Evolutionary conservation across 2,329 filamentous ascomycete species (phyloP).

Genomic region (Aaosphaeria arxii): DNA sequence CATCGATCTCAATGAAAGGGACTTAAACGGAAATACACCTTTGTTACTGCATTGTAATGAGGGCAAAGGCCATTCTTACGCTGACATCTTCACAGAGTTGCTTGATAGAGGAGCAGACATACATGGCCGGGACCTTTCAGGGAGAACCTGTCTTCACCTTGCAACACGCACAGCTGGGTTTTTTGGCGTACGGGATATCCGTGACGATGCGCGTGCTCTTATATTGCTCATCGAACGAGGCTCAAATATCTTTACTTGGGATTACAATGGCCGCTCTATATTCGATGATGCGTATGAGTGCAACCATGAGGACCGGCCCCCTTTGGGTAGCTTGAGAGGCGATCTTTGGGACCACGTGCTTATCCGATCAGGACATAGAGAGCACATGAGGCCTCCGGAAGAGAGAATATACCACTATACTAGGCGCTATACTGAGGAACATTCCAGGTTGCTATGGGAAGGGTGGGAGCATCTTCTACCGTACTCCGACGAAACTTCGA

Average conservation of each 20-base stretch:
- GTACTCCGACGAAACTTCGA: not conserved
- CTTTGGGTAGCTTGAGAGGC: not conserved
- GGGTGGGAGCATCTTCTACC: not conserved
- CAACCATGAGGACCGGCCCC: too few relatives aligned
- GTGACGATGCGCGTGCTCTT: not conserved
- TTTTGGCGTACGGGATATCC: not conserved
- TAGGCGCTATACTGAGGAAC: not conserved
- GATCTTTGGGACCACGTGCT: not conserved
- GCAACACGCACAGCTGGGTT: not conserved
- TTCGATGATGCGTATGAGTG: not conserved
- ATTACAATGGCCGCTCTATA: not conserved
- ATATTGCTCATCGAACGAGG: not conserved
- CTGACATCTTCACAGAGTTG: not conserved
- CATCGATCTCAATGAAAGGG: not conserved
- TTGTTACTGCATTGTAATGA: not conserved
- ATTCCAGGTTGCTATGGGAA: not conserved
- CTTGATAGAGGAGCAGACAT: not conserved
- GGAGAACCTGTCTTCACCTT: not conserved
- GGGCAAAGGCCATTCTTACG: too few relatives aligned
- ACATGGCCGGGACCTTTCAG: not conserved
- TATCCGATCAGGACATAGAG: not conserved
- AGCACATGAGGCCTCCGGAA: not conserved
- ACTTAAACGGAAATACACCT: not conserved
- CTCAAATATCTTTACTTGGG: not conserved
- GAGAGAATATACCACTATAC: not conserved